Evolutionary conservation across 2,329 filamentous ascomycete genomes (phyloP).

Genomic region (Ceratocystis papillata): DNA sequence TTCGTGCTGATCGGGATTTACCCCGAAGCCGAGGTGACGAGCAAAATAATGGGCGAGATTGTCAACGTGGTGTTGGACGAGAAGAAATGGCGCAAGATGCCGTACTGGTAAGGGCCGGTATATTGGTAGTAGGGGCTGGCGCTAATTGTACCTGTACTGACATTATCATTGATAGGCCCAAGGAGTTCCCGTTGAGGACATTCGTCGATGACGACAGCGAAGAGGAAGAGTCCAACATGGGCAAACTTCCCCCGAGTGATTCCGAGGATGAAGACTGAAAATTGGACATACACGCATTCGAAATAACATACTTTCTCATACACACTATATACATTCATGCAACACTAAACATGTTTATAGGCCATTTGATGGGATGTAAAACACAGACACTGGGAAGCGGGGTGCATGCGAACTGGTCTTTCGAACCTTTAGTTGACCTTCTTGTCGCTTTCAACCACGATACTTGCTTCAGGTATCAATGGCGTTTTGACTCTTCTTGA

Average conservation of each 20-base stretch:
- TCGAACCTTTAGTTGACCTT: conserved; percentile 30
- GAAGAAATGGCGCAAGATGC: conserved; percentile 78
- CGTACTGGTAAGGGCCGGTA: conserved; percentile 57
- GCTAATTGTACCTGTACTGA: background rate
- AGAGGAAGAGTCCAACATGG: conserved; percentile 67
- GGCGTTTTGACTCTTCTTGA: conserved; percentile 18
- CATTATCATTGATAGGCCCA: conserved; percentile 37
- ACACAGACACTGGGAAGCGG: background rate
- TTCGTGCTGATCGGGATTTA: conserved; percentile 72
- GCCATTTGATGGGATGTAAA: background rate
- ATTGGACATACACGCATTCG: background rate
- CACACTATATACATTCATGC: background rate
- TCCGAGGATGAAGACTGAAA: conserved; percentile 54
- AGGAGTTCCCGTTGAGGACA: conserved; percentile 57
- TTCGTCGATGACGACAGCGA: conserved; percentile 37
- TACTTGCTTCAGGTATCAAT: conserved; percentile 25
- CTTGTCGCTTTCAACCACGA: conserved; percentile 25
- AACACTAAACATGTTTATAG: background rate
- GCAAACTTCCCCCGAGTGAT: conserved; percentile 74
- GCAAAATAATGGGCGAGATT: conserved; percentile 78
- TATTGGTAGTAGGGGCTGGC: background rate
- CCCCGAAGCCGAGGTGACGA: conserved; percentile 53
- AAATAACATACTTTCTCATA: background rate
- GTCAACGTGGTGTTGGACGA: conserved; percentile 87
- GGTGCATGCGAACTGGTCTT: background rate